phyloP scores from a whole-genome alignment of 2,329 filamentous ascomycete genomes.

The Fusarium palustre region DNA sequence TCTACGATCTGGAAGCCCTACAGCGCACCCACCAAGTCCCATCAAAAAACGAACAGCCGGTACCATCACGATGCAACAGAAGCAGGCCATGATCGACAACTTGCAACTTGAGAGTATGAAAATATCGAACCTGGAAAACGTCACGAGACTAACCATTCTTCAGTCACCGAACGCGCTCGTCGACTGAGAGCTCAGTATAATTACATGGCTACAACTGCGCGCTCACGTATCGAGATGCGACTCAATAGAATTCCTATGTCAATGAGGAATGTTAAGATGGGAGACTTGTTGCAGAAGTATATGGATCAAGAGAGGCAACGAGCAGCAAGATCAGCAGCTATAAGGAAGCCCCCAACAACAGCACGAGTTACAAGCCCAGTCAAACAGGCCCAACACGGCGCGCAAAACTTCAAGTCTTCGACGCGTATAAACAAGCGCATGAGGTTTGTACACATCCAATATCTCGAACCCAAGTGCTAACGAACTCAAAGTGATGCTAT shows the following conservation, averaged over 20 bases:
- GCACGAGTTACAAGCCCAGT: slow-evolving; percentile 51
- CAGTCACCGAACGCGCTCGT: slow-evolving; percentile 88
- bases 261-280: slow-evolving; percentile 83
- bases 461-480: slow-evolving; percentile 32
- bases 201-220: slow-evolving; percentile 85
- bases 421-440: slow-evolving; percentile 59
- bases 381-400: slow-evolving; percentile 49
- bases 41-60: slow-evolving; percentile 68
- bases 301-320: slow-evolving; percentile 60
- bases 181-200: slow-evolving; percentile 91
- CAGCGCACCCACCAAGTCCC: slow-evolving; percentile 65
- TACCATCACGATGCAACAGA: slow-evolving; percentile 76
- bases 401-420: slow-evolving; percentile 37
- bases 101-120: slow-evolving; percentile 84
- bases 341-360: slow-evolving; percentile 63
- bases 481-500: slow-evolving; percentile 69
- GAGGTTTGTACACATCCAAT: slow-evolving; percentile 57
- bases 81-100: slow-evolving; percentile 89
- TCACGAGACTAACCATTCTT: slow-evolving; percentile 31
- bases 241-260: slow-evolving; percentile 89
- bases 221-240: slow-evolving; percentile 89
- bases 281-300: slow-evolving; percentile 74
- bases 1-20: slow-evolving; percentile 48
- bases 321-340: slow-evolving; percentile 59
- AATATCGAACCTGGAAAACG: slow-evolving; percentile 15